Percentiles rank a stretch among this genome's conserved stretches.
phyloP scores from a whole-genome alignment of 1,284 basidiomycete species.

The Moesziomyces antarcticus region DNA sequence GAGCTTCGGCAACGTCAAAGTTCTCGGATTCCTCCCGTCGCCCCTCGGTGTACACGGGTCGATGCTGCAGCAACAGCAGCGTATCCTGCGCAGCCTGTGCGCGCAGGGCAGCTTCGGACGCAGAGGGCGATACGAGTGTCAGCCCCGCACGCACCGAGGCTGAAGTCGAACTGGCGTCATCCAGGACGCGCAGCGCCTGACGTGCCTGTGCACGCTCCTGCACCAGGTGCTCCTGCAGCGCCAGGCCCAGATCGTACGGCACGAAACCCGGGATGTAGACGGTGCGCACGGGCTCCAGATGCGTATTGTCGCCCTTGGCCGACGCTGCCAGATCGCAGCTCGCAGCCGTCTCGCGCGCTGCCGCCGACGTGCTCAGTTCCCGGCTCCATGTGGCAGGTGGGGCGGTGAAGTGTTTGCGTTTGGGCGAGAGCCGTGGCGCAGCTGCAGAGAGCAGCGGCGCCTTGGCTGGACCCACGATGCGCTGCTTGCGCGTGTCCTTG shows the following conservation, averaged over 20 bases:
- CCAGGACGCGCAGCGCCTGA: constrained; percentile 75
- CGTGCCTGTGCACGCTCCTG: constrained; percentile 51
- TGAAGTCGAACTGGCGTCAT: constrained; percentile 83
- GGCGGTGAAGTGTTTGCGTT: not conserved
- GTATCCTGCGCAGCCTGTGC: constrained; percentile 69
- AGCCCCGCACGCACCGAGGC: constrained; percentile 48
- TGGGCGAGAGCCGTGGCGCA: constrained; percentile 12
- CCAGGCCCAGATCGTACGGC: constrained; percentile 59
- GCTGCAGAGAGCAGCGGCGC: not conserved
- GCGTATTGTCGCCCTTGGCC: constrained; percentile 13
- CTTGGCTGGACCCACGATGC: not conserved
- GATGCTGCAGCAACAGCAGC: constrained; percentile 76
- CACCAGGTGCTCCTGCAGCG: constrained; percentile 62
- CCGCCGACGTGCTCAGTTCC: constrained; percentile 15
- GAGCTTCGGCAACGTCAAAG: constrained; percentile 74
- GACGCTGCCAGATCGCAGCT: constrained; percentile 23
- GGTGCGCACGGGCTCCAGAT: constrained; percentile 34
- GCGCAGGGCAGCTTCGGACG: constrained; percentile 67
- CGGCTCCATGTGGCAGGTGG: not conserved
- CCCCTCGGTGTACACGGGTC: constrained; percentile 93
- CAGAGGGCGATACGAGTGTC: constrained; percentile 73
- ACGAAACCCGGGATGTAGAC: constrained; percentile 61
- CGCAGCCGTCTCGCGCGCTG: not conserved
- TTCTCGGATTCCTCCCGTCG: constrained; percentile 74
- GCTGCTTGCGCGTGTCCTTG: constrained; percentile 1